Conservation (phyloP, 345 rosid genomes). For the Eucalyptus camaldulensis region DNA sequence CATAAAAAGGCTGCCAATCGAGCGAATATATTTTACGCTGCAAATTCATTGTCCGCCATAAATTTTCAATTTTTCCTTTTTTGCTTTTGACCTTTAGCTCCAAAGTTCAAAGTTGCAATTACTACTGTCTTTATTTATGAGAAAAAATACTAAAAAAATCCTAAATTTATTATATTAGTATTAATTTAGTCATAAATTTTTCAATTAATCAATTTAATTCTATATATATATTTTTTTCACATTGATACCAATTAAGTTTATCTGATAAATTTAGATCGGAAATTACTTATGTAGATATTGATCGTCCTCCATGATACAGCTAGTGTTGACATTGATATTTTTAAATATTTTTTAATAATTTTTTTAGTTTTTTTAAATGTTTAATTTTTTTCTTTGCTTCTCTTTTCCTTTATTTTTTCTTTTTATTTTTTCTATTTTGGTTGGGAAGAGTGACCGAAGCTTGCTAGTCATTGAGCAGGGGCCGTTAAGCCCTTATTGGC, state of each 20-base stretch:
- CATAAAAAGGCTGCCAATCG: neutral
- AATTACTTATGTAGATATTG: accelerated
- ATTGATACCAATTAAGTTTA: neutral
- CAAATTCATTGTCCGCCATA: neutral
- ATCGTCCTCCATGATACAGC: accelerated
- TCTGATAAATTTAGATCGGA: accelerated
- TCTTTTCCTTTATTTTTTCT: too few species aligned
- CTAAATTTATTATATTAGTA: accelerated
- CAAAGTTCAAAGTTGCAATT: neutral
- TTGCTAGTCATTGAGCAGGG: neutral
- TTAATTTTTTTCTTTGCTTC: too few species aligned
- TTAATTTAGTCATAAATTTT: accelerated
- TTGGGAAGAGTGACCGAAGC: accelerated
- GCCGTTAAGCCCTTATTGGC: accelerated
- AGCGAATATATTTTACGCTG: neutral
- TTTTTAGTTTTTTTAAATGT: too few species aligned
- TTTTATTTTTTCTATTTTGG: neutral
- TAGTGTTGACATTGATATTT: accelerated
- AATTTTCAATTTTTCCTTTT: neutral
- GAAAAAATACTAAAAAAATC: too few species aligned
- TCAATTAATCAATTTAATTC: accelerated
- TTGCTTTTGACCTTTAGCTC: neutral
- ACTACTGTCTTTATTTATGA: neutral
- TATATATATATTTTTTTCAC: too few species aligned
- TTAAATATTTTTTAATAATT: too few species aligned